Base-by-base conservation (phyloP, 108 stramenopile species). In the Tribonema minus region DNA sequence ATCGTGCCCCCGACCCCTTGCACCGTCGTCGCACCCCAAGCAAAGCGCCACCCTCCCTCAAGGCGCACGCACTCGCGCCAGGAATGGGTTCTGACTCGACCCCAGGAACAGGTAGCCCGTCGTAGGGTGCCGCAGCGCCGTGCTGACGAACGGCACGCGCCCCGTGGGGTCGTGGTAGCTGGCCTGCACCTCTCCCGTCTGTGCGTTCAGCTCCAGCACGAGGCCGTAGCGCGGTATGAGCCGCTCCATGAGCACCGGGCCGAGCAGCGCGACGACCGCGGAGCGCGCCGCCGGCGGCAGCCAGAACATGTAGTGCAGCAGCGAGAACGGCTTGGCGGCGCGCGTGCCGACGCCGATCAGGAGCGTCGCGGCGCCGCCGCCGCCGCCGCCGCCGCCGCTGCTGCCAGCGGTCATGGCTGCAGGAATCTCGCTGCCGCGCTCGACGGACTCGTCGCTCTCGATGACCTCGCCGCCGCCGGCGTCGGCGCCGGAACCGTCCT, bases 121-220 rank as follows among this genome's bases (percentile, higher is more conserved):
- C 30, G 36, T 32, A 26, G 67, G 39, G 37, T 60, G 34, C 3
- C 65, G 46, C 27, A 61, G 34, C 29, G 54, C 36, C 58, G 30
- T 32, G 46, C 66, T 68, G 33, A 77, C 25, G 58, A 68, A 77
- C 30, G 76, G 31, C 37, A 67, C 68, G 3, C 37, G 67, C 3
- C 67, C 76, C 23, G 76, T 68, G 36, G 76, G 25, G 67, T 77
- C 76, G 58, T 77, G 76, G 58, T 68, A 32, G 27, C 65, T 67
- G 5, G 39, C 58, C 58, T 67, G 40, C 37, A 77, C 15, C 0
- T 0, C 6, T 3, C 76, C 76, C 35, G n/a, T 77, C n/a, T n/a
- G 67, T 33, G 37, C 15, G 20, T 26, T 27, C 26, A 77, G 54
- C 54, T 68, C 67, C 6, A 66, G 29, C 1, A 37, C 67, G 4